Base-by-base conservation (phyloP, 257 asterid genomes). In the Ligustrum vulgare region DNA sequence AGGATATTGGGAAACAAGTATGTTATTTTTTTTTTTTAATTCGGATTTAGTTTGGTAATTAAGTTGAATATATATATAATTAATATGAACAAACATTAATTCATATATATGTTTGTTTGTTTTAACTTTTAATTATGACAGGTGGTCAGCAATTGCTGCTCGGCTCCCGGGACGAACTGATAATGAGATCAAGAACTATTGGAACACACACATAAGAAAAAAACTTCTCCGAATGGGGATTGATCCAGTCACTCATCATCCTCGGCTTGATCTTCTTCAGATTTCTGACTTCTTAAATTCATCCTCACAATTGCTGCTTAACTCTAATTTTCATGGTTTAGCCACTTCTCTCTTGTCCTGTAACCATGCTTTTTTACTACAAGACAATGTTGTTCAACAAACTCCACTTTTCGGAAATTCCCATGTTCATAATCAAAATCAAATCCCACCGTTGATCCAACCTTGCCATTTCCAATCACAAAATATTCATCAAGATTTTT, bases 101-200 rank as follows among this genome's bases (percentile, higher is more conserved):
- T 54, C 23, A 18, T 1, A 4, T 22, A 18, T 1, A 4, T 6
- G 63, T 54, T 6, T 18, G 15, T 54, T 12, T n/a, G n/a, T n/a
- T n/a, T n/a, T n/a, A n/a, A n/a, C n/a, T n/a, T n/a, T n/a, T n/a
- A n/a, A n/a, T n/a, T 8, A 2, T 8, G 13, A 15, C 39, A 86
- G 90, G 72, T 86, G 90, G 90, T 86, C 90, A 8, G 84, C 81
- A 4, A 86, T 86, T 49, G 90, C 90, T 62, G 83, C 79, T 28
- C 83, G 84, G 1, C 78, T 86, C 54, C 87, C 89, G 0, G 89
- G 89, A 32, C 79, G 89, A 69, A 83, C 89, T 4, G 89, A 86
- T n/a, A 86, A 86, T 0, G 89, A 86, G 43, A 80, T 86, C 22
- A 86, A 86, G 39, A 86, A 86, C 37, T 83, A 81, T 11, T 86